Percentiles rank a stretch among this genome's conserved stretches.
Evolutionary conservation across 177 flowering plant species (phyloP).

Genomic region (Tripterygium wilfordii): DNA sequence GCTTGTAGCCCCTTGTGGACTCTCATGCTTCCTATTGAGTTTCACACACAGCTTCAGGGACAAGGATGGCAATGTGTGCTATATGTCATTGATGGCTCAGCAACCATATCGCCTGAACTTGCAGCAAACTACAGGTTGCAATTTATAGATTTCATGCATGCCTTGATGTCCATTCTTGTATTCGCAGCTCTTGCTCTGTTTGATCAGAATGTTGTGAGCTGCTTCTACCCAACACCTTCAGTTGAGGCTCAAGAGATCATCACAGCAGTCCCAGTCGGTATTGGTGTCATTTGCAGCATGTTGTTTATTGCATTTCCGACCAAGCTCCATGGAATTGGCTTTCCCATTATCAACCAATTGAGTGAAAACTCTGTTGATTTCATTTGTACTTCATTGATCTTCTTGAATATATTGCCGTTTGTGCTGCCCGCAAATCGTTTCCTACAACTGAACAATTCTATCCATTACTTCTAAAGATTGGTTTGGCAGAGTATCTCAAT

Average conservation of each 20-base stretch:
- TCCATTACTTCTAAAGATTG: no score
- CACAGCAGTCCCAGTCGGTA: constrained; percentile 53
- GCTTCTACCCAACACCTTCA: constrained; percentile 77
- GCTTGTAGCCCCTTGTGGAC: constrained; percentile 51
- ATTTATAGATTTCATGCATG: constrained; percentile 65
- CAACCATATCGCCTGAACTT: constrained; percentile 25
- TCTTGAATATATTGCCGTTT: no score
- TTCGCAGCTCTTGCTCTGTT: constrained; percentile 67
- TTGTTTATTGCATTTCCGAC: constrained; percentile 68
- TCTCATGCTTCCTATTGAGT: constrained; percentile 46
- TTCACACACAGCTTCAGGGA: constrained; percentile 76
- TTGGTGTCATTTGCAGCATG: constrained; percentile 70
- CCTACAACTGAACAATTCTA: no score
- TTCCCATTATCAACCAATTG: constrained; percentile 49
- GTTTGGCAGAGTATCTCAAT: no score
- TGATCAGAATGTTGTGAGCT: constrained; percentile 58
- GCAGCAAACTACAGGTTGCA: constrained; percentile 39
- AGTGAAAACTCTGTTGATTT: no score
- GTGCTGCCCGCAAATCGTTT: no score
- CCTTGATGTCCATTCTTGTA: constrained; percentile 62
- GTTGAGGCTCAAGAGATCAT: constrained; percentile 58
- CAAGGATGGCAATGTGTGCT: constrained; percentile 41
- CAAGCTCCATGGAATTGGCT: constrained; percentile 77
- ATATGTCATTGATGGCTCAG: constrained; percentile 70
- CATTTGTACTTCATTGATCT: no score